Evolutionary conservation across 768 basidiomycete genomes (phyloP), one percentile per base, ranked within the genome.

Genomic region (Phaeolepiota aurea): DNA sequence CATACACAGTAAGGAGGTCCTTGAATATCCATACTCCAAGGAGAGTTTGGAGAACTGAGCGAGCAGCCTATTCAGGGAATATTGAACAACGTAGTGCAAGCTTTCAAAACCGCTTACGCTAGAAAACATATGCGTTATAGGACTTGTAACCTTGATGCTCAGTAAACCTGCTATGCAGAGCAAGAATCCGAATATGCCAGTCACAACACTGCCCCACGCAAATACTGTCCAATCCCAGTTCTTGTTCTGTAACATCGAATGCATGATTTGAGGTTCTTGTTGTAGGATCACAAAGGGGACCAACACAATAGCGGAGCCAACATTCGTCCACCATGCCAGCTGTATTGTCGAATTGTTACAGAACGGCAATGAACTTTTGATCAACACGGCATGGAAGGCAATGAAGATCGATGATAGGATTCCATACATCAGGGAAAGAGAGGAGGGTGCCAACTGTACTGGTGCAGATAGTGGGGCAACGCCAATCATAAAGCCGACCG

Each of bases 41-140:
- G 25, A 87, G 62, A 12, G 87, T 89, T 57, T 93, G 89, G 16
- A 93, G 64, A 14, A 90, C 89, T 4, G 86, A 86, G 42, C 84
- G 72, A 5, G 82, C 83, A 20, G 87, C 83, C 87, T 84, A 47
- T 35, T 38, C 20, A 25, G 41, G 45, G 14, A 32, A 42, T 37
- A 33, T 40, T 31, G 41, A 32, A 46, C n/a, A n/a, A n/a, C n/a
- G n/a, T n/a, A n/a, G 42, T 49, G 31, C 41, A 43, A 21, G 41
- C 23, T n/a, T 42, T 37, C 40, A 31, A 43, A 20, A 32, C 34
- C 13, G 68, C 79, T 55, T 50, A 85, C 83, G 47, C 73, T 82
- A 12, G 79, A 80, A 61, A 89, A 84, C 84, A 87, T 89, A 56
- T 88, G 87, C 1, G 85, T 87, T 40, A 90, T 72, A 3, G 87